Base-by-base conservation (phyloP, 2,329 filamentous ascomycete genomes). In the Microcyclospora tardicrescens region DNA sequence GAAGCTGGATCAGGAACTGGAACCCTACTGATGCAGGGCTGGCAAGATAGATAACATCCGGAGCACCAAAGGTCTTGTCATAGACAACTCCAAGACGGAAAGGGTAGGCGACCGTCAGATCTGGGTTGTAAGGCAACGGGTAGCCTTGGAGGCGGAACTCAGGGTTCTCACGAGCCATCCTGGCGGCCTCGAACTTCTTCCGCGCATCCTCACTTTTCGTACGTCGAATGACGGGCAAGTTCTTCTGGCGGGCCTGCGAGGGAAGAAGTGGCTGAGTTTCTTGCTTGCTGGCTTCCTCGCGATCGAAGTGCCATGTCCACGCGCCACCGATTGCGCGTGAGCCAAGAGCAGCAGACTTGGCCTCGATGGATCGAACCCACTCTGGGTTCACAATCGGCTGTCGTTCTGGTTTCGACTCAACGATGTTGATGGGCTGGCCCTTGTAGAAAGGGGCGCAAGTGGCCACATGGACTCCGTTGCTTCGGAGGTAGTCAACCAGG, bases 11-110 rank as follows among this genome's bases (percentile, higher is more conserved):
- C 59, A 83, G 68, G 39, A 82, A 72, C 46, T 83, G 79, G 49
- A 83, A 83, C 3, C 79, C 79, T 2, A 82, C 62, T 5, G 75
- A 79, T 2, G 79, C 79, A 0, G 79, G 79, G 33, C 75, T 80
- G 2, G 79, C 79, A 10, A 83, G 64, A 50, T 83, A 83, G 50
- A 83, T 74, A 30, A 83, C 60, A 50, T 83, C 78, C 0, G 79
- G 79, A 2, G 71, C 67, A 24, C 19, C 19, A 54, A 81, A 81
- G 0, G 77, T 77, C 34, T 67, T 66, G 5, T 64, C 61, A 56
- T 75, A 80, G 29, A 83, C 61, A 3, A 70, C 64, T 2, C 74
- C 75, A 27, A 82, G 67, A 15, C 76, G 71, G 40, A 82, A 77
- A 0, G 79, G 79, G 45, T 81, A 81, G 10, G 77, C 78, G 16